A percentile compares a stretch with the other conserved stretches of the same genome.
These are phyloP conservation scores for Epichloe sylvatica DNA, from an alignment of 2,329 filamentous ascomycete genomes.

Conservation along the genomic window DNA sequence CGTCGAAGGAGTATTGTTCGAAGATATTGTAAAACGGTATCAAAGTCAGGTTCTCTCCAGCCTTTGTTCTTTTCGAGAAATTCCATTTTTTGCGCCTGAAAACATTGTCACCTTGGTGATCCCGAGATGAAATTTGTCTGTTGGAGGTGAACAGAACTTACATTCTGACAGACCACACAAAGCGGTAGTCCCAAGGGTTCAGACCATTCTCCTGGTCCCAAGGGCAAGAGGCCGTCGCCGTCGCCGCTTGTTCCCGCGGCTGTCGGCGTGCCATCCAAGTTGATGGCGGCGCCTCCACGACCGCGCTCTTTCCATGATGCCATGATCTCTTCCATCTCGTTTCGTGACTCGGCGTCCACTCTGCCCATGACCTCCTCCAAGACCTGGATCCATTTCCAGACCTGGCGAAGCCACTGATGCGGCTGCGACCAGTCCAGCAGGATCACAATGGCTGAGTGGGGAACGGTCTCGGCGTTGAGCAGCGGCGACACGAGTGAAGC, in stretches of 20 bases:
- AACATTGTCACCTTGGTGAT: not conserved
- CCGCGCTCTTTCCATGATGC: conserved; percentile 63
- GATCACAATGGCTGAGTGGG: conserved; percentile 76
- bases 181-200: conserved; percentile 75
- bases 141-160: conserved; percentile 27
- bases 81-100: conserved; percentile 71
- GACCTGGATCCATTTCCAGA: conserved; percentile 80
- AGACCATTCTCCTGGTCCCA: conserved; percentile 87
- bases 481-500: conserved; percentile 71
- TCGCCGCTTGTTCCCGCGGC: conserved; percentile 41
- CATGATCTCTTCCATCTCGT: conserved; percentile 79
- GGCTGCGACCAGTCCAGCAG: conserved; percentile 93
- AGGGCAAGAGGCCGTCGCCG: conserved; percentile 55
- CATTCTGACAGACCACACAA: conserved; percentile 92
- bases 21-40: conserved; percentile 86
- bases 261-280: conserved; percentile 46
- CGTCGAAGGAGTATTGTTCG: conserved; percentile 79
- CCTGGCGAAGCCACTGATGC: conserved; percentile 79
- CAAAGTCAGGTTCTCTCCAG: conserved; percentile 95
- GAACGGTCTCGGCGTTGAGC: conserved; percentile 68
- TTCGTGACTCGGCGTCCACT: conserved; percentile 61
- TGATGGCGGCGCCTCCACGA: conserved; percentile 46
- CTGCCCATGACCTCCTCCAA: conserved; percentile 63
- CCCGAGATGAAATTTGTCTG: not conserved
- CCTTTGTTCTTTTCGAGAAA: conserved; percentile 74